A percentile compares a stretch with the other conserved stretches of the same genome.
phyloP scores from a whole-genome alignment of 192 early-diverging fungal species.

The Coemansia sp. region DNA sequence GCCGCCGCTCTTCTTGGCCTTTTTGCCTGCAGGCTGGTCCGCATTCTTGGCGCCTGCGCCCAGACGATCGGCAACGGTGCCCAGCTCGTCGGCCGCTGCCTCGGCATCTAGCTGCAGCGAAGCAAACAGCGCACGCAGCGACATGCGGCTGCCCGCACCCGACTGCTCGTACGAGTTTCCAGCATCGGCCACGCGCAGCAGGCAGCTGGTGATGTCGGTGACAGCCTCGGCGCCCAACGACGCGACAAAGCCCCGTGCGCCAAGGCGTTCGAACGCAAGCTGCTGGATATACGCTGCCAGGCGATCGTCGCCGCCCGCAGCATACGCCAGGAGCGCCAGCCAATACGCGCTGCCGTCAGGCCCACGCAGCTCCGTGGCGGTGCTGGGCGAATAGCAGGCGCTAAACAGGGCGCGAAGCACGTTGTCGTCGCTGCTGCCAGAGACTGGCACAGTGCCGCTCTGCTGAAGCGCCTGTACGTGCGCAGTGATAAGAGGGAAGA shows the following conservation, averaged over 20 bases:
- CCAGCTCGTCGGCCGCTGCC: constrained; percentile 26
- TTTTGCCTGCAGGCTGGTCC: constrained; percentile 29
- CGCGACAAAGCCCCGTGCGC: constrained; percentile 12
- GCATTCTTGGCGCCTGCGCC: constrained; percentile 6
- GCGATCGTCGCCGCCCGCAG: constrained; percentile 12
- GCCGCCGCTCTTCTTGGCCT: constrained; percentile 17
- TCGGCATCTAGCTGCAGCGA: constrained; percentile 30
- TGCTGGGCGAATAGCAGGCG: constrained; percentile 24
- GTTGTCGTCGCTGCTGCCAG: constrained; percentile 21
- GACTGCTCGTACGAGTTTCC: constrained; percentile 27
- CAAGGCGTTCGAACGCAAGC: constrained; percentile 36
- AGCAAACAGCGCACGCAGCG: constrained; percentile 35
- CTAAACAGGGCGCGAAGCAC: constrained; percentile 30
- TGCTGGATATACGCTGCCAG: constrained; percentile 42
- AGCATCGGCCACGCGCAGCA: constrained; percentile 23
- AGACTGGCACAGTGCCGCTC: constrained; percentile 1
- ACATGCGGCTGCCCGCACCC: constrained; percentile 8
- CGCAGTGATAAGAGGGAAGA: constrained; percentile 23
- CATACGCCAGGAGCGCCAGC: constrained; percentile 26
- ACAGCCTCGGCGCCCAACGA: constrained; percentile 14
- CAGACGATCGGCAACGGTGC: constrained; percentile 21
- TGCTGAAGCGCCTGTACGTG: constrained; percentile 17
- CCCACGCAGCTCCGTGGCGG: constrained; percentile 10
- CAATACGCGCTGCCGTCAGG: constrained; percentile 11
- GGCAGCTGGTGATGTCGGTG: constrained; percentile 20